Percentiles rank a stretch among this genome's conserved stretches.
Conservation (phyloP, 2,329 filamentous ascomycete species). For the Calonectria leucothoes region DNA sequence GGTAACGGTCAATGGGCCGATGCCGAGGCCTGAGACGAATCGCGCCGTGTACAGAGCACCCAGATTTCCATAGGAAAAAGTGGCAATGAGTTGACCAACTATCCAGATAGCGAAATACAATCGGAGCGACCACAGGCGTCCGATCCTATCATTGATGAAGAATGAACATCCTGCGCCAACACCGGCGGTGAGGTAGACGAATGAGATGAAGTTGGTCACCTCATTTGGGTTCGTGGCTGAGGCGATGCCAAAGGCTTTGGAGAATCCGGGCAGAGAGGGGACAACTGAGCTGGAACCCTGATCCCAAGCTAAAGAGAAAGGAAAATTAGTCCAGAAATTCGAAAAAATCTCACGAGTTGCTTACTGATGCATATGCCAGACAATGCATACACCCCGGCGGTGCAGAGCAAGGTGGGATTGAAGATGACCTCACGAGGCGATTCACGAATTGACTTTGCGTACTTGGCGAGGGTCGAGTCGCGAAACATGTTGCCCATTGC, state of each 20-base stretch:
- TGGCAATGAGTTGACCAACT: conserved; percentile 49
- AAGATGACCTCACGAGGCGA: conserved; percentile 30
- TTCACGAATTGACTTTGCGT: conserved; percentile 21
- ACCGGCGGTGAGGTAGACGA: conserved; percentile 28
- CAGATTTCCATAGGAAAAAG: conserved; percentile 39
- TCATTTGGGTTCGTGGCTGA: conserved; percentile 26
- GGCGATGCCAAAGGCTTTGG: conserved; percentile 22
- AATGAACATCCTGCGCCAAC: conserved; percentile 18
- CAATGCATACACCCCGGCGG: conserved; percentile 27
- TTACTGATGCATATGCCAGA: conserved; percentile 30
- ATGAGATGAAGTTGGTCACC: conserved; percentile 30
- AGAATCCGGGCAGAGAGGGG: conserved; percentile 30
- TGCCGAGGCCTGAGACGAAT: conserved; percentile 51
- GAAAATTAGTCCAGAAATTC: background rate
- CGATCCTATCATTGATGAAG: conserved; percentile 44
- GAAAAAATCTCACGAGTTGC: background rate
- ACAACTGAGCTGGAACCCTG: conserved; percentile 32
- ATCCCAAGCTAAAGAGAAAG: conserved; percentile 23
- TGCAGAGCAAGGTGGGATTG: conserved; percentile 16
- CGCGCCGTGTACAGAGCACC: conserved; percentile 49
- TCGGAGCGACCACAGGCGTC: conserved; percentile 52
- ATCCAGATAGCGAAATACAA: conserved; percentile 51
- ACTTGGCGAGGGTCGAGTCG: conserved; percentile 25
- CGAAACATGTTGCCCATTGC: conserved; percentile 18
- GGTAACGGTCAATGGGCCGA: conserved; percentile 52